Evolutionary conservation across 2,329 filamentous ascomycete species (phyloP), one percentile per base, ranked within the genome.

Genomic region (Cladosporium colombiae): DNA sequence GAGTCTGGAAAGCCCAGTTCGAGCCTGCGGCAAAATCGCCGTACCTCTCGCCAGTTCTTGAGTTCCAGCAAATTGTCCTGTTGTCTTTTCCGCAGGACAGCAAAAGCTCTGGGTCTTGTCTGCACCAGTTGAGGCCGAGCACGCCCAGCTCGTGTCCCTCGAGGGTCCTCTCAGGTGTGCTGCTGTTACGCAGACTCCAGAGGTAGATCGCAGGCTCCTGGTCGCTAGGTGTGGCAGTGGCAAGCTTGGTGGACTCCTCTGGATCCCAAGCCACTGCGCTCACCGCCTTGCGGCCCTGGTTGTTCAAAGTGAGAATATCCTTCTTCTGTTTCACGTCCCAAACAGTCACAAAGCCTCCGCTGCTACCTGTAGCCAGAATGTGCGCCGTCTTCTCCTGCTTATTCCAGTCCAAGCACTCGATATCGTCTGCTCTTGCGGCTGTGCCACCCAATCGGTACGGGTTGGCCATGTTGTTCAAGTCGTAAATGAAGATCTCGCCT

Each of bases 271-370:
- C 93, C 72, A 99, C 92, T 67, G 96, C 90, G 79, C 93, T 97
- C 74, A 98, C 93, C 63, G 93, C 86, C 81, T 97, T 99, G 69
- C 95, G 88, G 75, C 92, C 95, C 70, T 84, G 83, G 76, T 91
- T 91, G 83, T 97, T 99, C 70, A 99, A 84, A 40, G 93, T 97
- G 79, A 99, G 82, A 65, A 93, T 97, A 72, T 97, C 93, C 81
- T 97, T 97, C 86, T 97, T 98, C 14, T 92, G 93, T 83, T 97
- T 97, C 70, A 98, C 85, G 80, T 99, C 95, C 95, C 95, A 99
- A 21, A 99, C 94, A 2, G 95, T 98, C 40, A 98, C 93, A 74
- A 98, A 96, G 5, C 95, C 95, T 59, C 93, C 93, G 68, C 88
- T 91, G 76, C 93, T 94, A 70, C 95, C 95, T 11, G 94, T 98